Conservation (phyloP, 225 moss, liverwort and hornwort genomes). For the Bryoerythrophyllum caledonicum region DNA sequence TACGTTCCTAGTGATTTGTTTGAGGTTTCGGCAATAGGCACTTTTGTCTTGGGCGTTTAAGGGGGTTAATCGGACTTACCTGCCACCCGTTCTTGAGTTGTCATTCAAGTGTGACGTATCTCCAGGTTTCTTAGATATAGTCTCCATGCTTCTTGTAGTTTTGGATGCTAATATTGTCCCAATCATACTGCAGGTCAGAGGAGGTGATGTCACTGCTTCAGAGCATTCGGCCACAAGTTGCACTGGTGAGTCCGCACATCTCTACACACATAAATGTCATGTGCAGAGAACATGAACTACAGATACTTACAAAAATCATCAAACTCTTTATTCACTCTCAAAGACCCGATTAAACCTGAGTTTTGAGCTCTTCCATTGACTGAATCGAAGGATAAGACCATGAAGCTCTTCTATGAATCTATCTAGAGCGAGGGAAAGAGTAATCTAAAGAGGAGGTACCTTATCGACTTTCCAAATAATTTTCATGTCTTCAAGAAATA, state of each 20-base stretch:
- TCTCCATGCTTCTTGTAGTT: not conserved
- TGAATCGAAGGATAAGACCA: too few relatives aligned
- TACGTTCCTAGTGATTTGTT: too few relatives aligned
- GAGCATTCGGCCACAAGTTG: conserved; percentile 61
- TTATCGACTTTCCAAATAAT: too few relatives aligned
- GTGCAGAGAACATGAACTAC: not conserved
- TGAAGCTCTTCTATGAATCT: too few relatives aligned
- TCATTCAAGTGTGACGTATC: conserved; percentile 6
- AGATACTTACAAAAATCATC: not conserved
- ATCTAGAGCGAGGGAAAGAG: too few relatives aligned
- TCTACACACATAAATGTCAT: not conserved
- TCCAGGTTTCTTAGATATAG: not conserved
- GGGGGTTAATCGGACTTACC: not conserved
- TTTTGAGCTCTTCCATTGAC: not conserved
- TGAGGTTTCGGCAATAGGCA: too few relatives aligned
- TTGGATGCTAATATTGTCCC: not conserved
- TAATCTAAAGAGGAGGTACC: too few relatives aligned
- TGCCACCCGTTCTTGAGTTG: conserved; percentile 9
- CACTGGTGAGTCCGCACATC: conserved; percentile 38
- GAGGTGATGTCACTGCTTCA: conserved; percentile 62
- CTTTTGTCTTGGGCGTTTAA: too few relatives aligned
- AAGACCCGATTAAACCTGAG: too few relatives aligned
- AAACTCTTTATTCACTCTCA: too few relatives aligned
- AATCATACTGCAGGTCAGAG: conserved; percentile 54
- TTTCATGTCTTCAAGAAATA: not conserved